A percentile compares a stretch with the other conserved stretches of the same genome.
Evolutionary conservation across 352 stramenopile genomes (phyloP).

Genomic region (Globisporangium sylvaticum): DNA sequence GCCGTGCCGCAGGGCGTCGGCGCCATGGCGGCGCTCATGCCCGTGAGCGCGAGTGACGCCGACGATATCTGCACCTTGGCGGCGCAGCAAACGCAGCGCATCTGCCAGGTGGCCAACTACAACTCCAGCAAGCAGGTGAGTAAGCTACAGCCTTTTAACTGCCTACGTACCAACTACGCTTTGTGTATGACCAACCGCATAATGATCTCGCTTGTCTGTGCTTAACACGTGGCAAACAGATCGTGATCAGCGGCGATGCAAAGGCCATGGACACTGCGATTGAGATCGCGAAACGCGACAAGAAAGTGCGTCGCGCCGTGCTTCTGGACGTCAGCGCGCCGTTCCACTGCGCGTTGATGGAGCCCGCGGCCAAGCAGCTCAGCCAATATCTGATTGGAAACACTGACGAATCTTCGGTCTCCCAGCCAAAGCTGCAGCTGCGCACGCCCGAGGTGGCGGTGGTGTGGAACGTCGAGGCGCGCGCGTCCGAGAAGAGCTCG

Average conservation of each 20-base stretch:
- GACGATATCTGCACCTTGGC: slow-evolving; percentile 53
- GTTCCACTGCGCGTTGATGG: slow-evolving; percentile 84
- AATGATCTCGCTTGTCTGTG: too few species aligned
- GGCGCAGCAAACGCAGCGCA: slow-evolving; percentile 25
- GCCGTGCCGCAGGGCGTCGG: slow-evolving; percentile 46
- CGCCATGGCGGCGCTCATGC: slow-evolving; percentile 81
- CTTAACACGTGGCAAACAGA: slow-evolving; percentile 11
- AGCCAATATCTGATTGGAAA: slow-evolving; percentile 22
- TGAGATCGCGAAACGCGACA: slow-evolving; percentile 53
- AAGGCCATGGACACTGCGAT: slow-evolving; percentile 50
- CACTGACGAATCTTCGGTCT: slow-evolving; percentile 13
- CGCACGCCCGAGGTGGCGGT: slow-evolving; percentile 46
- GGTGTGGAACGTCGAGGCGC: slow-evolving; percentile 78
- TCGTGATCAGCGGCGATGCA: slow-evolving; percentile 69
- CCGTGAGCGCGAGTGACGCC: slow-evolving; percentile 39
- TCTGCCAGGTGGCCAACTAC: slow-evolving; percentile 86
- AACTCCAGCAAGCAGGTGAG: slow-evolving; percentile 83
- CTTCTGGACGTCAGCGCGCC: slow-evolving; percentile 77
- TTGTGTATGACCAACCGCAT: too few species aligned
- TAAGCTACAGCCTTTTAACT: too few species aligned
- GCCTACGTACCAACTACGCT: too few species aligned
- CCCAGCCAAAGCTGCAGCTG: slow-evolving; percentile 18
- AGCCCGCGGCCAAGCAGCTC: slow-evolving; percentile 50
- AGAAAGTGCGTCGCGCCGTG: slow-evolving; percentile 67
- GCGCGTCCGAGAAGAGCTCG: slow-evolving; percentile 32